Evolutionary conservation across 1,139 yeast genomes (phyloP).

Genomic region (Pichia sp.): DNA sequence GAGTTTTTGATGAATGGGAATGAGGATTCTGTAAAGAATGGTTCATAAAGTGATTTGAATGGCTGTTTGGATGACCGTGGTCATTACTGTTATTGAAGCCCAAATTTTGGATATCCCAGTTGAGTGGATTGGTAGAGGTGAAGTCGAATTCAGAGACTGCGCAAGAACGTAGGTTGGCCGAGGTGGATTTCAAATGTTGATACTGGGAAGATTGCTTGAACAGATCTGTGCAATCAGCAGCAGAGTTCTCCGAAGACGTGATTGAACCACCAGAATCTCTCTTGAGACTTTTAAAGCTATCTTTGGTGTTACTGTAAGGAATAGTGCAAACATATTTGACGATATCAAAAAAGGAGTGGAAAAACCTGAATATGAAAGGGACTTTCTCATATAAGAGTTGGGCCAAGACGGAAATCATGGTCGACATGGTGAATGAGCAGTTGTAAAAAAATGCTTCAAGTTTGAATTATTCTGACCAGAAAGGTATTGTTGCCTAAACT

Average conservation of each 20-base stretch:
- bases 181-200: conserved; percentile 1
- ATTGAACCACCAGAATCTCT: too few species aligned
- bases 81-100: conserved; percentile 7
- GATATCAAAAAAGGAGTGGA: neutral
- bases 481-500: too few species aligned
- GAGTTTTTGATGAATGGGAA: too few species aligned
- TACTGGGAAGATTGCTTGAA: conserved; percentile 1
- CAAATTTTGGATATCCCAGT: conserved; percentile 23
- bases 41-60: too few species aligned
- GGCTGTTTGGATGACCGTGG: neutral
- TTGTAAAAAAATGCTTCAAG: too few species aligned
- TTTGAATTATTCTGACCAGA: too few species aligned
- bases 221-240: neutral
- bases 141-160: conserved; percentile 26
- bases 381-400: neutral
- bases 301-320: neutral
- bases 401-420: too few species aligned
- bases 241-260: too few species aligned
- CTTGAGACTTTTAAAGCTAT: too few species aligned
- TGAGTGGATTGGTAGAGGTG: conserved; percentile 19
- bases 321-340: conserved; percentile 1
- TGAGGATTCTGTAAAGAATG: too few species aligned
- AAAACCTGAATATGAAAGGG: neutral
- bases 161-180: conserved; percentile 15
- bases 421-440: too few species aligned